A percentile compares a stretch with the other conserved stretches of the same genome.
Evolutionary conservation across 768 basidiomycete species (phyloP).

Genomic region (Butyriboletus loyo): DNA sequence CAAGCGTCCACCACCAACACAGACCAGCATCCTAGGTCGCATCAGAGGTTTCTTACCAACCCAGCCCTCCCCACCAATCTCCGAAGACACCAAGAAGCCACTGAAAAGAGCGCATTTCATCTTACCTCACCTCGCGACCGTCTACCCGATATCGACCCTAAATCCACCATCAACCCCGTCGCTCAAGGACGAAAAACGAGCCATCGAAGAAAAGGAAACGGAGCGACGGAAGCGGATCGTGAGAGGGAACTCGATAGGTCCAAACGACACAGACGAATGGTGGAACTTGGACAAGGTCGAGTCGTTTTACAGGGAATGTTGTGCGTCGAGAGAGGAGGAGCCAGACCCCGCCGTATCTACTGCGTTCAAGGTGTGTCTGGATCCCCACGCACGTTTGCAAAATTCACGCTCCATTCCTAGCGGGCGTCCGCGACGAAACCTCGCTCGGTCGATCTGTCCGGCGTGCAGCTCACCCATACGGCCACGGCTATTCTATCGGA

Average conservation of each 20-base stretch:
- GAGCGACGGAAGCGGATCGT: conserved; percentile 67
- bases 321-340: conserved; percentile 68
- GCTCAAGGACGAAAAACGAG: conserved; percentile 76
- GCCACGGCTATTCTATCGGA: conserved; percentile 84
- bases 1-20: conserved; percentile 68
- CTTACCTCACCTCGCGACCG: conserved; percentile 76
- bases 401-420: conserved; percentile 28
- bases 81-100: conserved; percentile 52
- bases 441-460: conserved; percentile 75
- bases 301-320: conserved; percentile 84
- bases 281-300: conserved; percentile 87
- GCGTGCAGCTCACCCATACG: conserved; percentile 66
- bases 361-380: conserved; percentile 60
- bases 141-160: conserved; percentile 85
- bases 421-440: conserved; percentile 54
- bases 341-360: conserved; percentile 62
- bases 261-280: conserved; percentile 53
- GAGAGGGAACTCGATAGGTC: conserved; percentile 45
- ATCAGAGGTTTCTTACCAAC: conserved; percentile 73
- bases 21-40: conserved; percentile 67
- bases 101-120: conserved; percentile 92
- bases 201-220: conserved; percentile 72
- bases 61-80: conserved; percentile 32
- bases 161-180: conserved; percentile 81
- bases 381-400: not conserved